Percentiles rank a stretch among this genome's conserved stretches.
phyloP scores from a whole-genome alignment of 441 rosid genomes.

The Gossypium davidsonii region DNA sequence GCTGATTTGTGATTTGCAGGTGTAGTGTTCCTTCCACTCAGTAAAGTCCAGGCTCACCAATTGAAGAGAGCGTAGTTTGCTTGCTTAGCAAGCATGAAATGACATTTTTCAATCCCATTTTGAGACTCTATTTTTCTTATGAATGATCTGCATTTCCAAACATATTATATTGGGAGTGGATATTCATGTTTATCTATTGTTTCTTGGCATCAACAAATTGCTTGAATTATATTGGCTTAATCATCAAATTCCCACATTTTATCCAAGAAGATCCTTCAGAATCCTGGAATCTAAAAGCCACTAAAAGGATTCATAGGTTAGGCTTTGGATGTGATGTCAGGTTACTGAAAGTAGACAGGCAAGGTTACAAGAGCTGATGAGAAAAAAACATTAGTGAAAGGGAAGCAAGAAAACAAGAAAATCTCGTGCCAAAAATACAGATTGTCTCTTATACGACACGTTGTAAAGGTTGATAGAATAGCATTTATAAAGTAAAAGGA shows the following conservation, averaged over 20 bases:
- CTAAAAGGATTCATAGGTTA: background rate
- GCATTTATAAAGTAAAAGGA: background rate
- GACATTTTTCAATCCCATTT: conserved; percentile 5
- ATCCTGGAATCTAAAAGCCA: background rate
- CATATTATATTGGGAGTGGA: background rate
- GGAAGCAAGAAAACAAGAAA: background rate
- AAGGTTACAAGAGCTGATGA: background rate
- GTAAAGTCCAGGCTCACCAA: too few species aligned
- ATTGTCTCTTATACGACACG: background rate
- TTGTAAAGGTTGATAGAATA: background rate
- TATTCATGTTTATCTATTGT: background rate
- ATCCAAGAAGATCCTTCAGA: background rate
- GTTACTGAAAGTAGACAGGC: background rate
- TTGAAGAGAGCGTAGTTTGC: background rate
- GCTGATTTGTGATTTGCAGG: too few species aligned
- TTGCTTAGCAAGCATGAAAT: background rate
- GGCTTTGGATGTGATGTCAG: background rate
- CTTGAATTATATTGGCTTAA: background rate
- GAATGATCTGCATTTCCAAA: background rate
- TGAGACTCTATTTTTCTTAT: background rate
- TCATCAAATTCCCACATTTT: background rate
- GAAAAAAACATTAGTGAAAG: background rate
- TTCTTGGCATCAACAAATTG: background rate
- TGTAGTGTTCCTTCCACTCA: too few species aligned
- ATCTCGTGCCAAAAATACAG: background rate